A percentile compares a stretch with the other conserved stretches of the same genome.
Evolutionary conservation across 345 rosid genomes (phyloP).

Genomic region (Toxicodendron radicans): DNA sequence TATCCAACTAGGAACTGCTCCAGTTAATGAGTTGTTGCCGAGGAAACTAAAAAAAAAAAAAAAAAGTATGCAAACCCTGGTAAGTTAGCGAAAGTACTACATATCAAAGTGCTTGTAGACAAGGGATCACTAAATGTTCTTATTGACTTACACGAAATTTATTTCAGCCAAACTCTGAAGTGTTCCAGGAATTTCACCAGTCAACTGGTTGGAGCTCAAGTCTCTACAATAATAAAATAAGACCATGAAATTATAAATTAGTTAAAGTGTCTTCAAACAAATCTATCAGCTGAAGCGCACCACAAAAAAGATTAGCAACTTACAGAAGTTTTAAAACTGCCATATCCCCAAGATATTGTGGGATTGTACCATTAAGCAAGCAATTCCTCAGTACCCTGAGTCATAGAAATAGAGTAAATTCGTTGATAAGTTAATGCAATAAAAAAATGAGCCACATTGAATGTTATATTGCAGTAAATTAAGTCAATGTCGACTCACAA

Average conservation of each 20-base stretch:
- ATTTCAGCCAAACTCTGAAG: slow-evolving; percentile 14
- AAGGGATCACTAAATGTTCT: neutral
- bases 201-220: slow-evolving; percentile 73
- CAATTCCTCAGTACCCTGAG: slow-evolving; percentile 67
- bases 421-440: neutral
- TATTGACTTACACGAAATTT: slow-evolving; percentile 47
- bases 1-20: slow-evolving; percentile 59
- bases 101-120: neutral
- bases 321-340: slow-evolving; percentile 40
- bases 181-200: slow-evolving; percentile 45
- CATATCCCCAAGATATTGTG: slow-evolving; percentile 46
- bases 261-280: neutral
- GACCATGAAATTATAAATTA: neutral
- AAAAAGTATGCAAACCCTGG: neutral
- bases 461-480: neutral
- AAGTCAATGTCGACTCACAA: slow-evolving; percentile 51
- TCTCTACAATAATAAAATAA: slow-evolving; percentile 47
- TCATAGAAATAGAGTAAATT: slow-evolving; percentile 16
- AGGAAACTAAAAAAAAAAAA: slow-evolving; percentile 60
- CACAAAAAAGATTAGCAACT: slow-evolving; percentile 27
- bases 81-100: neutral
- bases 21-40: slow-evolving; percentile 70
- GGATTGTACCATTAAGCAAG: slow-evolving; percentile 49
- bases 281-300: too few species aligned
- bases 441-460: neutral